These are phyloP conservation scores for Laburnicola sp. DNA, from an alignment of 2,329 filamentous ascomycete genomes.

Conservation along the genomic window DNA sequence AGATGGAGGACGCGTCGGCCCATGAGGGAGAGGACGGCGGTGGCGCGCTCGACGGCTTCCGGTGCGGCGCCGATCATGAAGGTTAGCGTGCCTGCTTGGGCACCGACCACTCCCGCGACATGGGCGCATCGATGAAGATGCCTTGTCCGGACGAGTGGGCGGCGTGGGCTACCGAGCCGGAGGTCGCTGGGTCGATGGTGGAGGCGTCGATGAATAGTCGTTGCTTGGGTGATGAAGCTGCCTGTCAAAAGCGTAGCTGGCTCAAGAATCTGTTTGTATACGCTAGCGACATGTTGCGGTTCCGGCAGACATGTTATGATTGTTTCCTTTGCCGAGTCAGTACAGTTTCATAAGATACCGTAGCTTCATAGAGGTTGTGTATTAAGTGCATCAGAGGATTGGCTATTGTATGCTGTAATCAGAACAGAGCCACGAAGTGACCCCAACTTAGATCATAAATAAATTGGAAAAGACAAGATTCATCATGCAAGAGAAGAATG, in stretches of 20 bases:
- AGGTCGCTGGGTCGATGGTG: slow-evolving; percentile 90
- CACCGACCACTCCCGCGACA: slow-evolving; percentile 97
- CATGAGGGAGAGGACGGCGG: slow-evolving; percentile 76
- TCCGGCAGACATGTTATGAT: slow-evolving; percentile 89
- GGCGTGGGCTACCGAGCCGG: slow-evolving; percentile 71
- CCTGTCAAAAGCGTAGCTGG: slow-evolving; percentile 56
- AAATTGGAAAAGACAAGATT: slow-evolving; percentile 47
- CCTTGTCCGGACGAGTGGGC: slow-evolving; percentile 70
- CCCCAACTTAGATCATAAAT: slow-evolving; percentile 76
- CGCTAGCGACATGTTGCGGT: slow-evolving; percentile 80
- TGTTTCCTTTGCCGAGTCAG: slow-evolving; percentile 64
- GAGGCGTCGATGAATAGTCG: slow-evolving; percentile 94
- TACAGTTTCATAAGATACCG: slow-evolving; percentile 6
- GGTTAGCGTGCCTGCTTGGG: slow-evolving; percentile 81
- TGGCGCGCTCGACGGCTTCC: slow-evolving; percentile 64
- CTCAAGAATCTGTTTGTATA: slow-evolving; percentile 76
- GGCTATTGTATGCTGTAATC: slow-evolving; percentile 69
- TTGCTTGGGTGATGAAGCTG: slow-evolving; percentile 55
- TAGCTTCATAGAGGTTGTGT: too few species aligned
- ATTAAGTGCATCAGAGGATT: slow-evolving; percentile 68
- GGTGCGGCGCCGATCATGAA: slow-evolving; percentile 86
- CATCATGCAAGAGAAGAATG: slow-evolving; percentile 50
- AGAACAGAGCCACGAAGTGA: slow-evolving; percentile 58
- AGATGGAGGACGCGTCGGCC: slow-evolving; percentile 84
- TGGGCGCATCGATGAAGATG: slow-evolving; percentile 88